Evolutionary conservation across 371 early-diverging fungal genomes (phyloP).

Genomic region (Blakeslea trispora): DNA sequence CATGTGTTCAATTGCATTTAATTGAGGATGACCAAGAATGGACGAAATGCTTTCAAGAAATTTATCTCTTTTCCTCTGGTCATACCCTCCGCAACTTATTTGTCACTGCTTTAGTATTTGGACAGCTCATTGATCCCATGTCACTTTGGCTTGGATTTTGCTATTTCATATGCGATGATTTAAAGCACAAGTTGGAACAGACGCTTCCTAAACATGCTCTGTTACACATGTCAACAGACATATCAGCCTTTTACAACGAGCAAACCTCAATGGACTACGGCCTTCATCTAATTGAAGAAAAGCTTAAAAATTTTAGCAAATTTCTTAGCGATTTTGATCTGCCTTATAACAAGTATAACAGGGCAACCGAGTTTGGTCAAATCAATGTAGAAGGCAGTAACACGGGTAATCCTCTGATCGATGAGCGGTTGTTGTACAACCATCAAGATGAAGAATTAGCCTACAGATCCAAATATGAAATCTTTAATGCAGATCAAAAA

Average conservation of each 20-base stretch:
- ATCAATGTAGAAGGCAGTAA: not conserved
- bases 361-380: not conserved
- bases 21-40: not conserved
- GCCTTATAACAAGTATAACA: not conserved
- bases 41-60: not conserved
- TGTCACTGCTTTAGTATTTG: not conserved
- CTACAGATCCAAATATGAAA: not conserved
- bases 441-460: not conserved
- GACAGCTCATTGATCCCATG: not conserved
- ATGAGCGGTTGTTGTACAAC: not conserved
- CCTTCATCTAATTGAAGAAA: not conserved
- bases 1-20: not conserved
- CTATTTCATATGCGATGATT: not conserved
- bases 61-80: not conserved
- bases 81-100: not conserved
- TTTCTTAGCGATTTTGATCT: not conserved
- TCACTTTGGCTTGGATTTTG: not conserved
- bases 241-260: not conserved
- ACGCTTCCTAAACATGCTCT: not conserved
- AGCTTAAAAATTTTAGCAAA: not conserved
- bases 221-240: not conserved
- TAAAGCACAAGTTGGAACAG: not conserved
- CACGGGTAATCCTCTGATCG: not conserved
- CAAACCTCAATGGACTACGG: not conserved
- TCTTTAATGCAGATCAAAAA: not conserved